Base-by-base conservation (phyloP, 2,329 filamentous ascomycete species). In the Scedosporium dehoogii region DNA sequence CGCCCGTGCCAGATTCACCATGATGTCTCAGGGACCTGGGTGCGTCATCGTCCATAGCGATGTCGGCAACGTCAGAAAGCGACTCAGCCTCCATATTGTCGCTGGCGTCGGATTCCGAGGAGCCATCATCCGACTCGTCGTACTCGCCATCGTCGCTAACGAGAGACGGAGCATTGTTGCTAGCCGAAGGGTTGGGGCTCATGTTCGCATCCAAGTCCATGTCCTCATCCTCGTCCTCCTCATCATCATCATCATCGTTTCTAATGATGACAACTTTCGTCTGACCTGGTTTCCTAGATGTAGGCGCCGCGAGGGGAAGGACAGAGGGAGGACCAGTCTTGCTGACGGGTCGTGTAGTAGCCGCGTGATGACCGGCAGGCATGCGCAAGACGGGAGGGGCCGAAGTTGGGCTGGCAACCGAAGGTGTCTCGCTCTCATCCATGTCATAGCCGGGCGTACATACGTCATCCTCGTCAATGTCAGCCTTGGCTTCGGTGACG, bases 121-220 rank as follows among this genome's bases (percentile, higher is more conserved):
- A 88, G 56, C 79, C 81, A 64, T 85, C 84, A 63, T 88, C 85
- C 1, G 87, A 90, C 62, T 88, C 86, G 67, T 89, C 88, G 69
- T 89, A 90, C 70, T 91, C 89, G 67, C 88, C 88, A 69, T 91
- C 88, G 73, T 92, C 89, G 74, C 88, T 91, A 70, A 92, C 88
- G 58, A 92, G 80, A 67, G 88, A 91, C n/a, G 89, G 89, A 7
- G 89, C 88, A 67, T 90, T 89, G 73, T 91, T 91, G 72, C 87
- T 89, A 59, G 87, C 80, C 55, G 86, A 75, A 0, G 87, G 88
- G 67, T 86, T 85, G 5, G 88, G 88, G 68, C 87, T 90, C 62
- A 90, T 73, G 61, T 89, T 85, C 57, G 79, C 78, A 62, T 86
- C 84, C 70, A 85, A 78, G 62, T 85, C 81, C 55, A 79, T 75